Percentiles rank a stretch among this genome's conserved stretches.
Evolutionary conservation across 2,329 filamentous ascomycete genomes (phyloP).

Genomic region (Fragosphaeria purpurea): DNA sequence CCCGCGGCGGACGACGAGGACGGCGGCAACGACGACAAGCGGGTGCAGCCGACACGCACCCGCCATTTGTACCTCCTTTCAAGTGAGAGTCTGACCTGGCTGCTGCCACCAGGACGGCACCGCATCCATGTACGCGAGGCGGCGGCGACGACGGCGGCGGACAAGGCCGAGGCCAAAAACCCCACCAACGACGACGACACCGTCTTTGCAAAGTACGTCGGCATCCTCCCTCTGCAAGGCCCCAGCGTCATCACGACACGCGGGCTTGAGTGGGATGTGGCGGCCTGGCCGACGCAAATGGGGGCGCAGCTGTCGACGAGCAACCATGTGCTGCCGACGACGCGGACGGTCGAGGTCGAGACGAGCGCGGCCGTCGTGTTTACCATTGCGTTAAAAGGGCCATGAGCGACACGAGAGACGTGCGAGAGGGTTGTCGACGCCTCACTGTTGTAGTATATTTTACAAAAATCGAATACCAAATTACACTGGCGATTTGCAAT

Average conservation of each 20-base stretch:
- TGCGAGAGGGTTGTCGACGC: too few species aligned
- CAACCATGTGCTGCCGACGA: conserved; percentile 58
- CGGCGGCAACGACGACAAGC: conserved; percentile 16
- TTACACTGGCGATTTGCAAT: too few species aligned
- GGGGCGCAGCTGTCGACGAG: conserved; percentile 68
- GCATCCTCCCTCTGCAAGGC: conserved; percentile 77
- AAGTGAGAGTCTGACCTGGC: conserved; percentile 69
- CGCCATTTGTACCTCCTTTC: conserved; percentile 65
- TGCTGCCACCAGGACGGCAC: conserved; percentile 62
- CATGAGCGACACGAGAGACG: conserved; percentile 22
- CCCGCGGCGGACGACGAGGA: conserved; percentile 31
- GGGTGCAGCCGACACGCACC: background rate
- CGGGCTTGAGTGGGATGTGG: conserved; percentile 87
- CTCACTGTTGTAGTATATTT: too few species aligned
- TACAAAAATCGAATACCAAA: background rate
- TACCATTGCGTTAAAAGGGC: conserved; percentile 53
- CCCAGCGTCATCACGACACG: conserved; percentile 66
- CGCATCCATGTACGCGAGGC: conserved; percentile 52
- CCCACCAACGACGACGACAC: conserved; percentile 13
- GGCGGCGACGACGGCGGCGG: conserved; percentile 8
- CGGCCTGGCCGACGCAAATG: conserved; percentile 68
- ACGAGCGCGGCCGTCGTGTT: conserved; percentile 60
- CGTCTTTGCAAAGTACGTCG: conserved; percentile 67
- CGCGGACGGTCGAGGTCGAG: conserved; percentile 50
- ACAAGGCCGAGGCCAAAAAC: too few species aligned